These are phyloP conservation scores for Fusarium sp. DNA, from an alignment of 2,329 filamentous ascomycete genomes.

Conservation along the genomic window DNA sequence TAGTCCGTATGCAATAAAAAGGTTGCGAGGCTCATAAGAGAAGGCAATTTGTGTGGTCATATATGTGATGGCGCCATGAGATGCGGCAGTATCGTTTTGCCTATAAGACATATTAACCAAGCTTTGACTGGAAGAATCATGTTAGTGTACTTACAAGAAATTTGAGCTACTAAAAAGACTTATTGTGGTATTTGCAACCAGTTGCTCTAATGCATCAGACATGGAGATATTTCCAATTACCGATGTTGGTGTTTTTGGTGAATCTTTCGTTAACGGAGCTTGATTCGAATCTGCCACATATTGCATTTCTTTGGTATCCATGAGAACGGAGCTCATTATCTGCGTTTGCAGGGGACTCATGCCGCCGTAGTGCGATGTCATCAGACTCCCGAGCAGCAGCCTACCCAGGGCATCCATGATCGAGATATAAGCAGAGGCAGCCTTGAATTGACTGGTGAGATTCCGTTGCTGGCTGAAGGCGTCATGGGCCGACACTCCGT, in stretches of 20 bases:
- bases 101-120: neutral
- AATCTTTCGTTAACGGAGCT: no score
- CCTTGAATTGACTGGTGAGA: rapidly evolving
- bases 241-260: rapidly evolving
- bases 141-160: neutral
- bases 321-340: slow-evolving; percentile 16
- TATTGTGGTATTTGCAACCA: neutral
- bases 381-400: slow-evolving; percentile 8
- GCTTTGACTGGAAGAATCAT: rapidly evolving
- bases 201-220: slow-evolving; percentile 5
- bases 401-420: slow-evolving; percentile 7
- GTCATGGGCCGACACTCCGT: rapidly evolving
- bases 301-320: slow-evolving; percentile 21
- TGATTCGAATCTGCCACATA: neutral
- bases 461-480: rapidly evolving
- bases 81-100: slow-evolving; percentile 12
- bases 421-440: neutral
- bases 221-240: slow-evolving; percentile 1
- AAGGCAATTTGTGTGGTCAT: slow-evolving; percentile 4
- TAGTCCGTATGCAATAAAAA: slow-evolving; percentile 16
- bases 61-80: neutral
- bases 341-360: neutral
- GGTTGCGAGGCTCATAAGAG: slow-evolving; percentile 15
- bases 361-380: neutral
- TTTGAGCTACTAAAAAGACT: slow-evolving; percentile 15